Evolutionary conservation across 805 yeast species (phyloP).

Genomic region (Saturnispora sekii): DNA sequence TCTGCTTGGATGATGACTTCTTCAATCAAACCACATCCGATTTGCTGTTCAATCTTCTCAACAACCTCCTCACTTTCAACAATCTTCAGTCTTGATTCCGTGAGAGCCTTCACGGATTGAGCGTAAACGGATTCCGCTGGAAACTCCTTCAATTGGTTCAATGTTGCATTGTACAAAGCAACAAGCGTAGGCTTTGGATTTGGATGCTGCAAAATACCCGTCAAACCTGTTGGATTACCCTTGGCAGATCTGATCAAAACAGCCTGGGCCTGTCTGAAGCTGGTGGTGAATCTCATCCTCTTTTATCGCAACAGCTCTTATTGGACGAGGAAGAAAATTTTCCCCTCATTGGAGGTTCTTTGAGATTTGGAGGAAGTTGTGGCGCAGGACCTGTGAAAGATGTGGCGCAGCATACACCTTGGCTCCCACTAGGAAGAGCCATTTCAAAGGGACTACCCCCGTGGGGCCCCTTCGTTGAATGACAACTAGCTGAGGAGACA

Average conservation of each 20-base stretch:
- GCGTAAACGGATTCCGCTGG: slow-evolving; percentile 70
- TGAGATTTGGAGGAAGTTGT: not conserved
- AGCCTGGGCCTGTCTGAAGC: slow-evolving; percentile 32
- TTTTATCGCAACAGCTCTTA: not conserved
- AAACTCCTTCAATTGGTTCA: slow-evolving; percentile 48
- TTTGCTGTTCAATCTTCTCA: slow-evolving; percentile 58
- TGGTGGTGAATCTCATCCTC: slow-evolving; percentile 27
- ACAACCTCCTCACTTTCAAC: slow-evolving; percentile 55
- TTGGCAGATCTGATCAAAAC: slow-evolving; percentile 45
- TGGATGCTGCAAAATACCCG: slow-evolving; percentile 74
- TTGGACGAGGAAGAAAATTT: not conserved
- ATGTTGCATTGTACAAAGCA: slow-evolving; percentile 61
- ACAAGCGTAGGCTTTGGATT: slow-evolving; percentile 73
- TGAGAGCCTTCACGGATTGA: slow-evolving; percentile 63
- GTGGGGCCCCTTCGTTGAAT: not conserved
- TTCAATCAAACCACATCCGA: slow-evolving; percentile 79
- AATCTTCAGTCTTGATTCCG: slow-evolving; percentile 55
- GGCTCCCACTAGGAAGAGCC: slow-evolving; percentile 2
- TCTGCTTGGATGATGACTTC: slow-evolving; percentile 75
- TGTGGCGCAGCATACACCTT: slow-evolving; percentile 5
- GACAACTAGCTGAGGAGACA: not conserved
- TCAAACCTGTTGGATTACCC: slow-evolving; percentile 72
- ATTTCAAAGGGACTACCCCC: not conserved
- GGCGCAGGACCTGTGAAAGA: not conserved
- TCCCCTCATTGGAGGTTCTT: not conserved